Evolutionary conservation across 139 green algal species (phyloP).

Genomic region (Diplosphaera chodatii): DNA sequence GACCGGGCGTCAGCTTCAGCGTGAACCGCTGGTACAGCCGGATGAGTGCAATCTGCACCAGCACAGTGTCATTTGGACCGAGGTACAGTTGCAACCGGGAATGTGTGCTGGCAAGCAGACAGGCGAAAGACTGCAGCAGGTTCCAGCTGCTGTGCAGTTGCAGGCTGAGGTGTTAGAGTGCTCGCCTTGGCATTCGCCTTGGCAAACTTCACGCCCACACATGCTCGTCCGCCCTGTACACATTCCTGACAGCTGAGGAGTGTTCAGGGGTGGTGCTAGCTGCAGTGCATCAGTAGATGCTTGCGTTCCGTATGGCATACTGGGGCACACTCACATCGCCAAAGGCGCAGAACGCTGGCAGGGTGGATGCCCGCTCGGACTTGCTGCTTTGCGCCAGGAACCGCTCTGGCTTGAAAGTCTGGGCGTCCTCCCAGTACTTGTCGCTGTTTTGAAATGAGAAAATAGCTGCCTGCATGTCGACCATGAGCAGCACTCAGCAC

Average conservation of each 20-base stretch:
- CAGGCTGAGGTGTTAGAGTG: too few relatives aligned
- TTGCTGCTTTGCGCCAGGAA: slow-evolving; percentile 28
- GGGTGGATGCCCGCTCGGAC: not conserved
- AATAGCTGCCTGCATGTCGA: slow-evolving; percentile 9
- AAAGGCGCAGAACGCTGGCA: not conserved
- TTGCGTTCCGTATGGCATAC: too few relatives aligned
- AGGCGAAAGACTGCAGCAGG: too few relatives aligned
- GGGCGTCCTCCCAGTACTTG: slow-evolving; percentile 27
- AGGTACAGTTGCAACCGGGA: too few relatives aligned
- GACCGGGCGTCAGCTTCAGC: slow-evolving; percentile 13
- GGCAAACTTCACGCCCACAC: slow-evolving; percentile 37
- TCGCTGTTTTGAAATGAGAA: slow-evolving; percentile 40
- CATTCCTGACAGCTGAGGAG: too few relatives aligned
- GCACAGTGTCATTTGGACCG: too few relatives aligned
- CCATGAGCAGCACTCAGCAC: too few relatives aligned
- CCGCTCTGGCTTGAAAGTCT: slow-evolving; percentile 47
- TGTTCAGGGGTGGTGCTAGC: too few relatives aligned
- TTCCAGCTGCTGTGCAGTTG: too few relatives aligned
- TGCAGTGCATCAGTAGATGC: too few relatives aligned
- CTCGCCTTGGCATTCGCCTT: not conserved
- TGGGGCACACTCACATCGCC: too few relatives aligned
- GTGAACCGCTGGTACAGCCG: slow-evolving; percentile 33
- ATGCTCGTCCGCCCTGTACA: slow-evolving; percentile 33
- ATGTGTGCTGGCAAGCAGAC: too few relatives aligned
- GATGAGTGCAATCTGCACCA: slow-evolving; percentile 30